These are phyloP conservation scores for Beauveria sp. DNA, from an alignment of 2,329 filamentous ascomycete genomes.

Conservation along the genomic window DNA sequence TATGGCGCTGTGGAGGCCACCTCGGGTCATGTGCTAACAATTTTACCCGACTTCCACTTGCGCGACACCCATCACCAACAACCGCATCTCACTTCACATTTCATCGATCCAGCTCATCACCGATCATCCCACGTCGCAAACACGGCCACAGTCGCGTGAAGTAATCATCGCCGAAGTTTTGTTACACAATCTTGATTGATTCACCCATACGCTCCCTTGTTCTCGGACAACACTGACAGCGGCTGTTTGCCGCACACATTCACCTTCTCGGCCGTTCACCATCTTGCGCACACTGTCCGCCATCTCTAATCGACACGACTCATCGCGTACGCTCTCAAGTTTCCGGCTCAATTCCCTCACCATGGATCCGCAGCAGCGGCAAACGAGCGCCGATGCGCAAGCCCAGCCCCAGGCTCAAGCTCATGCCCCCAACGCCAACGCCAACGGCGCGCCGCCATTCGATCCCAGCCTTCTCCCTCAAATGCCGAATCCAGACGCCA, in stretches of 20 bases:
- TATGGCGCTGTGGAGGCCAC: background rate
- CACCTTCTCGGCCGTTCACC: background rate
- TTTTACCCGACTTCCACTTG: background rate
- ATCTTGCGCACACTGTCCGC: background rate
- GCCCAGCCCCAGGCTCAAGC: conserved; percentile 11
- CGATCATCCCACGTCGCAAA: background rate
- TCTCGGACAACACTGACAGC: background rate
- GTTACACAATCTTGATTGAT: background rate
- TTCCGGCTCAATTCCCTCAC: background rate
- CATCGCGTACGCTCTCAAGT: background rate
- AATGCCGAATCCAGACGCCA: conserved; percentile 16
- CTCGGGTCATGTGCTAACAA: conserved; percentile 8
- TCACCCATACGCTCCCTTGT: background rate
- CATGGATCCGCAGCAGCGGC: background rate
- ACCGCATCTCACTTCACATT: background rate
- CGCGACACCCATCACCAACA: background rate
- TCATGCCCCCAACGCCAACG: conserved; percentile 9
- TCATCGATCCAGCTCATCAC: background rate
- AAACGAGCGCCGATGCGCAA: background rate
- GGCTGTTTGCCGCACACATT: conserved; percentile 2
- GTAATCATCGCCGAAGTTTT: too few species aligned
- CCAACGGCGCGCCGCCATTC: conserved; percentile 17
- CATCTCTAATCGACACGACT: background rate
- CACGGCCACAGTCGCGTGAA: background rate
- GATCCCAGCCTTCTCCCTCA: conserved; percentile 16